Base-by-base conservation (phyloP, 768 basidiomycete genomes). In the Amanita fuliginea region DNA sequence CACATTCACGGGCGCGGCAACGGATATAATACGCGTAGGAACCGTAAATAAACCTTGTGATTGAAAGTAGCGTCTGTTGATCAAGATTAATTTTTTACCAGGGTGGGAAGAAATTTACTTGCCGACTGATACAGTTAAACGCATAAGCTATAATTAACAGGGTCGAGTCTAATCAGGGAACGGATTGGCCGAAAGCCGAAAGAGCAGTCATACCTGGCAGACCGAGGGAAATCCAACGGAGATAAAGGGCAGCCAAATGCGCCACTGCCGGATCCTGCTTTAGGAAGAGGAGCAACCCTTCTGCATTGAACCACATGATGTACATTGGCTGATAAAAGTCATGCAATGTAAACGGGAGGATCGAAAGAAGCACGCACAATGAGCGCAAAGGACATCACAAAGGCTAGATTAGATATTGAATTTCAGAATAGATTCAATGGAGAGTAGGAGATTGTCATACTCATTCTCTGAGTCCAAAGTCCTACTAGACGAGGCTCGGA, bases 401-500 rank as follows among this genome's bases (percentile, higher is more conserved):
- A 73, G 47, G 68, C 85, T 87, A 45, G 5, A 44, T 48, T 47
- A 39, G 40, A 49, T 19, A 13, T 32, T 32, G 4, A 32, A 13
- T 9, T 37, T 54, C 46, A 51, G 36, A 9, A 35, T 26, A 26
- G 35, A 18, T 19, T 48, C 35, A 21, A 3, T 13, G 35, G 21
- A 30, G n/a, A 30, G 8, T 39, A 33, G 43, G 37, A 18, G 21
- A 46, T 36, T 34, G 47, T 70, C 82, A 40, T 55, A 86, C 85
- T 69, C 86, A 90, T 92, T 54, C 93, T 72, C 62, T 94, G 91
- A 7, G 85, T 66, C 93, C 93, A 95, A 6, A 95, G 72, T 6
- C 93, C 93, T 9, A 97, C 89, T 9, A 90, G 72, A 13, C 83
- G 67, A 0, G 93, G 95, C 26, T 83, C 80, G 1, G 81, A 60